A percentile compares a stretch with the other conserved stretches of the same genome.
Evolutionary conservation across 352 stramenopile genomes (phyloP).

Genomic region (Phytophthora quininea): DNA sequence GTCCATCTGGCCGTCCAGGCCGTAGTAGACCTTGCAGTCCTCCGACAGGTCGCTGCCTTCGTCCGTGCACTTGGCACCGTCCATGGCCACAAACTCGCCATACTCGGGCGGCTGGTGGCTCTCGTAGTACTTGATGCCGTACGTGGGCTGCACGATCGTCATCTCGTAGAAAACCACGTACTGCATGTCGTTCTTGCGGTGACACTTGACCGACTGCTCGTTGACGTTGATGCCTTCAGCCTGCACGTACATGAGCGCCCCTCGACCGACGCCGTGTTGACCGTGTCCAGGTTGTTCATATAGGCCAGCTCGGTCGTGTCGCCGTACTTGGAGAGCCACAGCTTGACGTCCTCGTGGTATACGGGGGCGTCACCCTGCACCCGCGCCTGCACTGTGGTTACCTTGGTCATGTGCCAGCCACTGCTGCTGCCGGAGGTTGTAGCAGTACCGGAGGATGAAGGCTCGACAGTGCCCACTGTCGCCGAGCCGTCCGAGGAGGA

Average conservation of each 20-base stretch:
- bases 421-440: slow-evolving; percentile 12
- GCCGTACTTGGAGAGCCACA: slow-evolving; percentile 50
- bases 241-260: slow-evolving; percentile 71
- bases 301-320: slow-evolving; percentile 46
- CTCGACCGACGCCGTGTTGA: slow-evolving; percentile 64
- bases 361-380: slow-evolving; percentile 56
- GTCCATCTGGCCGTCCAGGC: slow-evolving; percentile 43
- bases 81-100: slow-evolving; percentile 61
- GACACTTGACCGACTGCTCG: slow-evolving; percentile 46
- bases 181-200: slow-evolving; percentile 68
- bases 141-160: slow-evolving; percentile 47
- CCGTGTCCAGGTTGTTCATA: slow-evolving; percentile 54
- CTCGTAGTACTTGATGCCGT: slow-evolving; percentile 55
- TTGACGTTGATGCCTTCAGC: slow-evolving; percentile 66
- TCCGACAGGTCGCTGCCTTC: slow-evolving; percentile 40
- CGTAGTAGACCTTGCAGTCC: slow-evolving; percentile 57
- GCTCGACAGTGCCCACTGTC: slow-evolving; percentile 8
- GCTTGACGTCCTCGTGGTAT: slow-evolving; percentile 36
- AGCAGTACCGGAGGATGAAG: slow-evolving; percentile 4
- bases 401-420: slow-evolving; percentile 34
- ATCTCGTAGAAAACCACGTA: slow-evolving; percentile 72
- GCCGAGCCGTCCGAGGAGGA: slow-evolving; percentile 2
- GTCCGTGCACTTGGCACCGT: slow-evolving; percentile 60
- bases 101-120: slow-evolving; percentile 47
- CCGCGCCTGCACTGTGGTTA: slow-evolving; percentile 54